Evolutionary conservation across 352 stramenopile genomes (phyloP).

Genomic region (Phytophthora vignae): DNA sequence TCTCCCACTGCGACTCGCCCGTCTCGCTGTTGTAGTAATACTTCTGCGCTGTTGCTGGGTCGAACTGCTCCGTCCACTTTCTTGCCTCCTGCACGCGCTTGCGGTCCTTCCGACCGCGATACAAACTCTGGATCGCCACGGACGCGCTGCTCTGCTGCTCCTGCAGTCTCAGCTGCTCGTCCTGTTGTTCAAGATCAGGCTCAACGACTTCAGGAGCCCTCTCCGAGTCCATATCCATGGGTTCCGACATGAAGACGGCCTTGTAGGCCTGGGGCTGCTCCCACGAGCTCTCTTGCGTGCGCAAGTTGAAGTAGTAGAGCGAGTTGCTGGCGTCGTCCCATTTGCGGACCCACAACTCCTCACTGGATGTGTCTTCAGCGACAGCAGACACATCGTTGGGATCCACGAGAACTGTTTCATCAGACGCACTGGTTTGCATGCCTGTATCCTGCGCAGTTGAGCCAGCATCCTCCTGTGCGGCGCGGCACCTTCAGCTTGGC

Average conservation of each 20-base stretch:
- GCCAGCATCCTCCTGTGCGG: background rate
- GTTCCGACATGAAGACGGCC: conserved; percentile 30
- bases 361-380: background rate
- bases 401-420: background rate
- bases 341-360: conserved; percentile 41
- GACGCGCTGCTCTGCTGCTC: conserved; percentile 15
- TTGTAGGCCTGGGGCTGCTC: conserved; percentile 37
- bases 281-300: conserved; percentile 43
- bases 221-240: conserved; percentile 14
- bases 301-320: conserved; percentile 49
- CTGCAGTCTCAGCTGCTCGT: background rate
- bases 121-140: conserved; percentile 50
- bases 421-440: background rate
- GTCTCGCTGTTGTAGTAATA: conserved; percentile 69
- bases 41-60: conserved; percentile 35
- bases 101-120: conserved; percentile 34
- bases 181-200: background rate
- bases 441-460: background rate
- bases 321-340: conserved; percentile 35
- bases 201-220: conserved; percentile 1
- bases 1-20: conserved; percentile 52
- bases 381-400: background rate
- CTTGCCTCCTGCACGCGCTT: conserved; percentile 28
- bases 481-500: background rate
- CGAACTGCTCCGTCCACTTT: conserved; percentile 63